phyloP scores from a whole-genome alignment of 139 green algal species.

The Tetradesmus obliquus region DNA sequence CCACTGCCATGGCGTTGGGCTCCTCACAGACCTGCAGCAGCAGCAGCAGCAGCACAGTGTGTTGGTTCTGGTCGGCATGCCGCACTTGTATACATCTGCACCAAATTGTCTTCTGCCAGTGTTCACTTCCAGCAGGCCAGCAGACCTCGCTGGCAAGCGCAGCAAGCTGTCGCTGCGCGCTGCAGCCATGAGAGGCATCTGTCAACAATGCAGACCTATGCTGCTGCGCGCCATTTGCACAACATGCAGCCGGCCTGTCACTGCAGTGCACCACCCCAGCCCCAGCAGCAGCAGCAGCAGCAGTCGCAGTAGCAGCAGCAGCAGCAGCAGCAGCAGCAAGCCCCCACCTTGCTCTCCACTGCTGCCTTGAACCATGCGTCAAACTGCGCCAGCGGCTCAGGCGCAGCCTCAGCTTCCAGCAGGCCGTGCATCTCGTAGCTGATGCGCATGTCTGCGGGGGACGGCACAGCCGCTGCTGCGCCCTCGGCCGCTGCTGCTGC shows the following conservation, averaged over 20 bases:
- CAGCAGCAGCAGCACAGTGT: neutral
- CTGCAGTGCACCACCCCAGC: neutral
- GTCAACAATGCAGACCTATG: neutral
- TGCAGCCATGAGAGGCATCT: neutral
- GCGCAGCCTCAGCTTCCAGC: slow-evolving; percentile 54
- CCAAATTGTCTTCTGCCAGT: too few species aligned
- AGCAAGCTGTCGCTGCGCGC: too few species aligned
- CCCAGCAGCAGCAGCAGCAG: too few species aligned
- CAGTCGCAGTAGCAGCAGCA: too few species aligned
- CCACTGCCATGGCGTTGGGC: slow-evolving; percentile 88
- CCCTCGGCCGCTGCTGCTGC: slow-evolving; percentile 2
- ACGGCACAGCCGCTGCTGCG: neutral
- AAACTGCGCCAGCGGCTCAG: slow-evolving; percentile 82
- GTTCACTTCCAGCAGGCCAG: too few species aligned
- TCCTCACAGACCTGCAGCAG: slow-evolving; percentile 65
- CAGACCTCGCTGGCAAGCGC: too few species aligned
- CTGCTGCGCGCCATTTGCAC: neutral
- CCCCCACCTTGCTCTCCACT: slow-evolving; percentile 50
- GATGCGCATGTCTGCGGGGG: slow-evolving; percentile 72
- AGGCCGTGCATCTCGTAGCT: slow-evolving; percentile 69
- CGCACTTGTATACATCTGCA: neutral
- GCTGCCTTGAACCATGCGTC: slow-evolving; percentile 65
- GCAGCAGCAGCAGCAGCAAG: neutral
- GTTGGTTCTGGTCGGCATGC: neutral
- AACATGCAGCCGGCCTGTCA: neutral